Evolutionary conservation across 352 stramenopile species (phyloP).

Genomic region (Halophytophthora polymorphica): DNA sequence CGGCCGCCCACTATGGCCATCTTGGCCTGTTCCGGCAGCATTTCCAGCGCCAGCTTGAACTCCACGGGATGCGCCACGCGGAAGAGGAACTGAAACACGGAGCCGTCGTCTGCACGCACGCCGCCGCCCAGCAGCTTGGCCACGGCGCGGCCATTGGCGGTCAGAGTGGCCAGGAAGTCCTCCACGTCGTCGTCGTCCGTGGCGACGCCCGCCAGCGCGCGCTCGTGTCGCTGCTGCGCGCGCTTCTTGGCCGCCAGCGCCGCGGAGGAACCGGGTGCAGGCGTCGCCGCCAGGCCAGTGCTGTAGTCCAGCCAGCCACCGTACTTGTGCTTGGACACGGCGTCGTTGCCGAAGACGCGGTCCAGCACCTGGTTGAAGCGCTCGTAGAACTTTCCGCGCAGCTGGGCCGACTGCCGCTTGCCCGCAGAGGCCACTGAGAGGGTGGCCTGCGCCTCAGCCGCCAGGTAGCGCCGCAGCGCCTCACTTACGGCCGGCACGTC

Average conservation of each 20-base stretch:
- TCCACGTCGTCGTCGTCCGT: constrained; percentile 59
- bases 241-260: constrained; percentile 22
- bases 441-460: constrained; percentile 66
- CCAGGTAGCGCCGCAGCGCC: constrained; percentile 63
- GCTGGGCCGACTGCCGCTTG: constrained; percentile 77
- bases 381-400: constrained; percentile 82
- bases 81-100: constrained; percentile 82
- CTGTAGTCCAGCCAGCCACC: constrained; percentile 86
- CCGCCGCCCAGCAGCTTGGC: constrained; percentile 56
- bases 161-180: constrained; percentile 47
- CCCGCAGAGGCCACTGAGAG: constrained; percentile 39
- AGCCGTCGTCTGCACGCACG: constrained; percentile 63
- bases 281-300: constrained; percentile 29
- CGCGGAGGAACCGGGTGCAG: constrained; percentile 13
- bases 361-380: constrained; percentile 85
- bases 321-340: constrained; percentile 74
- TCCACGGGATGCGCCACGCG: constrained; percentile 69
- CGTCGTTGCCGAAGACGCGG: constrained; percentile 70
- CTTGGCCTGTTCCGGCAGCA: constrained; percentile 81
- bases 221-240: constrained; percentile 39
- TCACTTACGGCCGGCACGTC: constrained; percentile 57
- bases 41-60: constrained; percentile 77
- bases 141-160: constrained; percentile 45
- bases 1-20: constrained; percentile 68
- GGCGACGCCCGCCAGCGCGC: constrained; percentile 30